Conservation (phyloP, 192 early-diverging fungal species). For the Coemansia sp. region DNA sequence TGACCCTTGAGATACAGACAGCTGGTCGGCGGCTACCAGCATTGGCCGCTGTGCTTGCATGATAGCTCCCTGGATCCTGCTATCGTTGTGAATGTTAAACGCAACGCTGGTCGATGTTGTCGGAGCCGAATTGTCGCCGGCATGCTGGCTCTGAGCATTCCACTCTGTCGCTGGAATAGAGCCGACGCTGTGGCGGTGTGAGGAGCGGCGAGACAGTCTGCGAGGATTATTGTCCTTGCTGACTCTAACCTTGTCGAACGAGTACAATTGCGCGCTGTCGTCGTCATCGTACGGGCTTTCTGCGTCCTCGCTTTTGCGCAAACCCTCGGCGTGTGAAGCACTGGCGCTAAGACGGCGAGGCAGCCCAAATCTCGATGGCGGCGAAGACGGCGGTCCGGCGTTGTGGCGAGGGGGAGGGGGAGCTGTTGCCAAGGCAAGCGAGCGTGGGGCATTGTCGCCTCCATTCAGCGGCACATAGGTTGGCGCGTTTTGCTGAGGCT, state of each 20-base stretch:
- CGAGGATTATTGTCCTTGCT: neutral
- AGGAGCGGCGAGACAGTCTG: constrained; percentile 1
- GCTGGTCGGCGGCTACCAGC: constrained; percentile 10
- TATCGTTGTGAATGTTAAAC: neutral
- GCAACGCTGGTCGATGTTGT: neutral
- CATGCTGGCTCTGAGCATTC: neutral
- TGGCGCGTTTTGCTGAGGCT: neutral
- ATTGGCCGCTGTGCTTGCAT: constrained; percentile 15
- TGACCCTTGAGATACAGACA: neutral
- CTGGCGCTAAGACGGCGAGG: constrained; percentile 2
- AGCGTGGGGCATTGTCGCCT: neutral
- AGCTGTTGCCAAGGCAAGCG: neutral
- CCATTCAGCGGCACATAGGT: neutral
- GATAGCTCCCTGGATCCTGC: neutral
- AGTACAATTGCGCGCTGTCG: constrained; percentile 26
- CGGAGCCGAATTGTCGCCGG: neutral
- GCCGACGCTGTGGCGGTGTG: neutral
- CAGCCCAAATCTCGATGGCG: neutral
- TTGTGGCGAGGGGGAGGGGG: neutral
- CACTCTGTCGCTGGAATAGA: neutral
- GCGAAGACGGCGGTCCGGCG: neutral
- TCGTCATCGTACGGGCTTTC: constrained; percentile 25
- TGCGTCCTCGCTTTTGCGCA: constrained; percentile 1
- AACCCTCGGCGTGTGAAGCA: neutral
- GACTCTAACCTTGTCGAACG: constrained; percentile 37